Evolutionary conservation across 352 stramenopile genomes (phyloP).

Genomic region (Phytophthora sp.): DNA sequence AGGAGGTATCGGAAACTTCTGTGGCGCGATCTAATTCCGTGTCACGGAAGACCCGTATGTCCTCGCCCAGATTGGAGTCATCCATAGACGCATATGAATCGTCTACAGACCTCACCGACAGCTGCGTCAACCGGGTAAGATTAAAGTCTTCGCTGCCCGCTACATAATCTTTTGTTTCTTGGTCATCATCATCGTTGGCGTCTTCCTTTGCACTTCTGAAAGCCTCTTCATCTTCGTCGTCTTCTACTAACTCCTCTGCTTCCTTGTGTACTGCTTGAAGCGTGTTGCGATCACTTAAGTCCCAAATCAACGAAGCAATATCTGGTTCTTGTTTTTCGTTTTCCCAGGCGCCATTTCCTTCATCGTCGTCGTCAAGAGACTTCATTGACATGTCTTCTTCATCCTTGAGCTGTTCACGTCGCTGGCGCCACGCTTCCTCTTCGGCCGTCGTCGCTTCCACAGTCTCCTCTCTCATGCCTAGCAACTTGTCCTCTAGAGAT

Average conservation of each 20-base stretch:
- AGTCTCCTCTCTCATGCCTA: slow-evolving; percentile 41
- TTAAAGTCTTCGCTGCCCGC: slow-evolving; percentile 2
- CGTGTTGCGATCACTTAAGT: slow-evolving; percentile 34
- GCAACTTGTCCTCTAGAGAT: slow-evolving; percentile 60
- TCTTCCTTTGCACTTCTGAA: slow-evolving; percentile 37
- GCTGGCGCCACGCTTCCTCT: slow-evolving; percentile 40
- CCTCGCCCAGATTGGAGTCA: too few species aligned
- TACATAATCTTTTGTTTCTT: slow-evolving; percentile 20
- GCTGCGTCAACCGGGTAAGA: slow-evolving; percentile 18
- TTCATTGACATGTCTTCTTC: slow-evolving; percentile 34
- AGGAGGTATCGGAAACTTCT: slow-evolving; percentile 24
- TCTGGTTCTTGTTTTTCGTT: not conserved
- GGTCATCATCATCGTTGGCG: slow-evolving; percentile 29
- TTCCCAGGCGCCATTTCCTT: slow-evolving; percentile 3
- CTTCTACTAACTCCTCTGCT: slow-evolving; percentile 27
- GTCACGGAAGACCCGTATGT: slow-evolving; percentile 39
- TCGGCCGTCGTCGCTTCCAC: slow-evolving; percentile 32
- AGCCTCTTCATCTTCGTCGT: slow-evolving; percentile 41
- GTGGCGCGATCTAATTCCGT: slow-evolving; percentile 31
- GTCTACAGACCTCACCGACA: slow-evolving; percentile 27
- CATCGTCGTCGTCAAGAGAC: slow-evolving; percentile 14
- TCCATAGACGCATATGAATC: too few species aligned
- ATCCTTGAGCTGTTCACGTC: slow-evolving; percentile 33
- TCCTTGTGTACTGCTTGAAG: slow-evolving; percentile 24
- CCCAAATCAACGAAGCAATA: slow-evolving; percentile 18